Base-by-base conservation (phyloP, 768 basidiomycete species). In the Boletus sensibilis region DNA sequence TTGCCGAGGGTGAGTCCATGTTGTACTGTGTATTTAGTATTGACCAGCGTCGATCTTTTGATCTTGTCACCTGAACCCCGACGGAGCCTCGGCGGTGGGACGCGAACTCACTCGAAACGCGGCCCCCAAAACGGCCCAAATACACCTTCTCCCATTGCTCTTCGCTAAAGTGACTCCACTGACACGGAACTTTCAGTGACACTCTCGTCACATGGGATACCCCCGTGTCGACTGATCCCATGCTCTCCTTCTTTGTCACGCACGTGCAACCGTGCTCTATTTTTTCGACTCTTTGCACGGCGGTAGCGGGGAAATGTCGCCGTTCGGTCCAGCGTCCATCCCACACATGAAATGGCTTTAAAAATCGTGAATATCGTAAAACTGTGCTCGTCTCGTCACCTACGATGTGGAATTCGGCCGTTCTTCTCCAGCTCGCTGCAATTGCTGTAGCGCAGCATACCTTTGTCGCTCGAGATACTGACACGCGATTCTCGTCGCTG, bases 401-500 rank as follows among this genome's bases (percentile, higher is more conserved):
- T 55, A 46, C 11, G n/a, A 68, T 65, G 63, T 52, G 41, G 50
- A 31, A 27, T 29, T 47, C 31, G 3, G 42, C 10, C 27, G 23
- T 40, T 43, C 43, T 39, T 38, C 54, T 56, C 18, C 33, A 49
- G 21, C 3, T 63, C 13, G 40, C 47, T 35, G 43, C 43, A 3
- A 27, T 59, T 31, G 60, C 29, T 56, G 41, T 45, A 21, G 57
- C 66, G 6, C 56, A 50, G 11, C 52, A 59, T 52, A 48, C 34
- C 8, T 48, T 63, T 53, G n/a, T 57, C 23, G 1, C 52, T 33
- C 58, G 55, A 27, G 50, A 55, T 13, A 18, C 52, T 0, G 45
- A 34, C 11, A 16, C 35, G 0, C 37, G 50, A 29, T 33, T 48
- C 29, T 59, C 63, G 1, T 65, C 52, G 13, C 47, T 80, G 49